Evolutionary conservation across 352 stramenopile species (phyloP).

Genomic region (Phytophthora fragariaefolia): DNA sequence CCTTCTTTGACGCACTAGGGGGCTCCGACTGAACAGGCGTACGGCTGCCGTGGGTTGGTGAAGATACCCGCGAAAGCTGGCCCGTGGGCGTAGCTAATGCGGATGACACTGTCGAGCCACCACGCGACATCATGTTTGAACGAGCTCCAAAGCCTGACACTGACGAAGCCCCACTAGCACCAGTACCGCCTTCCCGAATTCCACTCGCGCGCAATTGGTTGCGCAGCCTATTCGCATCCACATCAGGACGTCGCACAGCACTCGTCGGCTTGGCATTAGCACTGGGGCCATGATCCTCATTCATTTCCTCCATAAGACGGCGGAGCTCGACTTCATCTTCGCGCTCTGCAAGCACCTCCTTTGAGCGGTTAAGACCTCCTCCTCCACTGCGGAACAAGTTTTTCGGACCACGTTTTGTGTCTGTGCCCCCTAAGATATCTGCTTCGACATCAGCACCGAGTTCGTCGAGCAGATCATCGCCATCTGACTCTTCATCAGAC

Average conservation of each 20-base stretch:
- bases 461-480: slow-evolving; percentile 75
- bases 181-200: slow-evolving; percentile 61
- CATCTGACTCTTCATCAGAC: slow-evolving; percentile 77
- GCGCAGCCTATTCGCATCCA: slow-evolving; percentile 66
- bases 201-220: slow-evolving; percentile 77
- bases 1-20: slow-evolving; percentile 42
- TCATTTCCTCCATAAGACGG: slow-evolving; percentile 85
- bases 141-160: slow-evolving; percentile 36
- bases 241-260: slow-evolving; percentile 61
- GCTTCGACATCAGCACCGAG: slow-evolving; percentile 80
- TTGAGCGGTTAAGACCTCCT: slow-evolving; percentile 80
- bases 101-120: slow-evolving; percentile 65
- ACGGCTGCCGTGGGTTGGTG: slow-evolving; percentile 56
- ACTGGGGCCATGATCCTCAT: slow-evolving; percentile 61
- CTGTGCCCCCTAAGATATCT: slow-evolving; percentile 70
- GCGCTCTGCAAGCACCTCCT: slow-evolving; percentile 70
- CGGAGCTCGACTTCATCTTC: slow-evolving; percentile 84
- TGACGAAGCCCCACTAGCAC: slow-evolving; percentile 40
- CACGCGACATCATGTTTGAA: slow-evolving; percentile 55
- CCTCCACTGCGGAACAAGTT: slow-evolving; percentile 81
- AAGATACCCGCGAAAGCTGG: slow-evolving; percentile 71
- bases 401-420: slow-evolving; percentile 71
- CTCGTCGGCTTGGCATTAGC: slow-evolving; percentile 35
- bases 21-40: slow-evolving; percentile 42
- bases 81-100: slow-evolving; percentile 70